Base-by-base conservation (phyloP, 441 rosid species). In the Bruguiera hainesii region DNA sequence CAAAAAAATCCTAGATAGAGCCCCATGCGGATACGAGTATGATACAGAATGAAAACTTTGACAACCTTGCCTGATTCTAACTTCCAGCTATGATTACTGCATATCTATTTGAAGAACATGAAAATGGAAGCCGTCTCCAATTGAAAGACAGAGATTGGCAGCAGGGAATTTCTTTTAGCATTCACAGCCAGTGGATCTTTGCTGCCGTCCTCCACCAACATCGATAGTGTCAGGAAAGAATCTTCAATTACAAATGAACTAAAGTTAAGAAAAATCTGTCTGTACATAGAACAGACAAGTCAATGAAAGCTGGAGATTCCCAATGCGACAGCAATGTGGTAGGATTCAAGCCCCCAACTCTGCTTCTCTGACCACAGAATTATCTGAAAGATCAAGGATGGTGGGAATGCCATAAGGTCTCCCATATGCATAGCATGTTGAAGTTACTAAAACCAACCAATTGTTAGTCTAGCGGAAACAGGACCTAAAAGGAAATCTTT, bases 221-320 rank as follows among this genome's bases (percentile, higher is more conserved):
- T 89, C 88, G 5, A 89, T 84, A 65, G 90, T 85, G 61, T 89
- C 96, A 0, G 93, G 93, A 59, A 83, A 83, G 60, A 87, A 89
- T 76, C 96, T 89, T 18, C 29, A 33, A 69, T 64, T 51, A 64
- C 63, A 67, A 72, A 60, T 60, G 73, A 31, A 60, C 51, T 66
- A 49, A 23, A 59, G 29, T 65, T 56, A 8, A 35, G 9, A 8
- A 9, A 35, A 35, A 35, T 8, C 11, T 8, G 42, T 35, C 11
- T 8, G 11, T 35, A 35, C 42, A 9, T 35, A 35, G 3, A 13
- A 15, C 56, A 23, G 21, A 11, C 31, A 46, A 56, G 31, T 56
- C 11, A 19, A 63, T 48, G 42, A 9, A 67, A 29, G 28, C 29
- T 11, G 20, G 15, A 68, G 30, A 2, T 19, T 29, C 48, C 19